These are phyloP conservation scores for Thielaviopsis cerberus DNA, from an alignment of 2,329 filamentous ascomycete genomes.

Conservation along the genomic window DNA sequence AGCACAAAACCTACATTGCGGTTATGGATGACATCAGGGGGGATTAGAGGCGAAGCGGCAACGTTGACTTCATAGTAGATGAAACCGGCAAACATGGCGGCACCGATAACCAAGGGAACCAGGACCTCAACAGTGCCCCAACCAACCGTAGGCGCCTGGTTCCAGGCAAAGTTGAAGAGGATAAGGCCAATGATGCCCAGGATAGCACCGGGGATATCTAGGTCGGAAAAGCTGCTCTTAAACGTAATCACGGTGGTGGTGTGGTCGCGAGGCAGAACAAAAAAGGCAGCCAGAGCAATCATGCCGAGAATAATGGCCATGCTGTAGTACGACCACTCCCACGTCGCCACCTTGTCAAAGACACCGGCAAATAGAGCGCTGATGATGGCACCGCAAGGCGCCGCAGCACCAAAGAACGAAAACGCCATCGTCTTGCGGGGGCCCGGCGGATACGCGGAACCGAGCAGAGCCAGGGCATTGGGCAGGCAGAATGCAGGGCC, in stretches of 20 bases:
- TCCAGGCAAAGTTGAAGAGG: slow-evolving; percentile 49
- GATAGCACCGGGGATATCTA: slow-evolving; percentile 24
- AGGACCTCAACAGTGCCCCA: slow-evolving; percentile 40
- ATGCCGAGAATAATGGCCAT: slow-evolving; percentile 18
- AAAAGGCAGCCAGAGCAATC: slow-evolving; percentile 18
- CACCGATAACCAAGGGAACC: slow-evolving; percentile 36
- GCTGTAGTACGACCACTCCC: slow-evolving; percentile 31
- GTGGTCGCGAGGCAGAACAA: slow-evolving; percentile 19
- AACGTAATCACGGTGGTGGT: not conserved
- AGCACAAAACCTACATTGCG: slow-evolving; percentile 23
- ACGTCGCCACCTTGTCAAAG: slow-evolving; percentile 24
- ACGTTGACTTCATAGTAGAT: slow-evolving; percentile 32
- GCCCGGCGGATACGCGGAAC: slow-evolving; percentile 36
- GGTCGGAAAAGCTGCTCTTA: not conserved
- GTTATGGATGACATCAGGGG: slow-evolving; percentile 27
- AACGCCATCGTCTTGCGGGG: slow-evolving; percentile 42
- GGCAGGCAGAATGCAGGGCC: slow-evolving; percentile 45
- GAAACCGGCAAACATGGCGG: slow-evolving; percentile 35
- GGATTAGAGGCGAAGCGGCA: slow-evolving; percentile 35
- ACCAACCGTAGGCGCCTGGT: slow-evolving; percentile 40
- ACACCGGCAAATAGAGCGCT: slow-evolving; percentile 24
- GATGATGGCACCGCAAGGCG: slow-evolving; percentile 27
- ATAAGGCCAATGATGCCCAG: slow-evolving; percentile 36
- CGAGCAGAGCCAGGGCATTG: slow-evolving; percentile 44
- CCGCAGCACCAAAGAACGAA: slow-evolving; percentile 27